These are phyloP conservation scores for Colletotrichum sp. DNA, from an alignment of 2,329 filamentous ascomycete genomes.

Conservation along the genomic window DNA sequence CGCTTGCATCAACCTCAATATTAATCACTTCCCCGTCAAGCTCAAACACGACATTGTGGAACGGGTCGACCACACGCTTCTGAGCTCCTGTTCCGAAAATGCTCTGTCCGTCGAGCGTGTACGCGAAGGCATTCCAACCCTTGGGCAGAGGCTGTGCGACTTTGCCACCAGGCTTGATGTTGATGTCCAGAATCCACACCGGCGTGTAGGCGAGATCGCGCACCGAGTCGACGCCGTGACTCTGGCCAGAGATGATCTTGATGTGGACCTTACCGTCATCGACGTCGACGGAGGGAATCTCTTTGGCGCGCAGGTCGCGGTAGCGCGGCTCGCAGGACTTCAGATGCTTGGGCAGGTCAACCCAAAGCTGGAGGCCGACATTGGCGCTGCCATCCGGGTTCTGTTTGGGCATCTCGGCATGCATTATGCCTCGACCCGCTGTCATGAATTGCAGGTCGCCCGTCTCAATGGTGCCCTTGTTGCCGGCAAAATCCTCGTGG, in stretches of 20 bases:
- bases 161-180: slow-evolving; percentile 78
- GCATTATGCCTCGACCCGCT: slow-evolving; percentile 87
- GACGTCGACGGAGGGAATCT: slow-evolving; percentile 77
- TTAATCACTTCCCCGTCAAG: slow-evolving; percentile 78
- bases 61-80: slow-evolving; percentile 66
- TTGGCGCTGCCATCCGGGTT: slow-evolving; percentile 78
- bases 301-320: slow-evolving; percentile 77
- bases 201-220: slow-evolving; percentile 95
- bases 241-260: slow-evolving; percentile 90
- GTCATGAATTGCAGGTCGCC: slow-evolving; percentile 99
- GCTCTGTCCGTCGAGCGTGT: slow-evolving; percentile 78
- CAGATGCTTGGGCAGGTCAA: slow-evolving; percentile 81
- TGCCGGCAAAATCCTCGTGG: slow-evolving; percentile 90
- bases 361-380: slow-evolving; percentile 93
- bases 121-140: slow-evolving; percentile 91
- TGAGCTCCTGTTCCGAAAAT: slow-evolving; percentile 62
- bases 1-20: slow-evolving; percentile 70
- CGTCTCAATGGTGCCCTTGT: slow-evolving; percentile 80
- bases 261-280: slow-evolving; percentile 78
- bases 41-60: slow-evolving; percentile 90
- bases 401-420: slow-evolving; percentile 91
- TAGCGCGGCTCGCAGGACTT: slow-evolving; percentile 93
- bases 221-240: slow-evolving; percentile 83
- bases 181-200: slow-evolving; percentile 92
- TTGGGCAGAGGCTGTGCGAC: slow-evolving; percentile 77